Conservation (phyloP, 768 basidiomycete genomes). For the Aureoboletus auriporus region DNA sequence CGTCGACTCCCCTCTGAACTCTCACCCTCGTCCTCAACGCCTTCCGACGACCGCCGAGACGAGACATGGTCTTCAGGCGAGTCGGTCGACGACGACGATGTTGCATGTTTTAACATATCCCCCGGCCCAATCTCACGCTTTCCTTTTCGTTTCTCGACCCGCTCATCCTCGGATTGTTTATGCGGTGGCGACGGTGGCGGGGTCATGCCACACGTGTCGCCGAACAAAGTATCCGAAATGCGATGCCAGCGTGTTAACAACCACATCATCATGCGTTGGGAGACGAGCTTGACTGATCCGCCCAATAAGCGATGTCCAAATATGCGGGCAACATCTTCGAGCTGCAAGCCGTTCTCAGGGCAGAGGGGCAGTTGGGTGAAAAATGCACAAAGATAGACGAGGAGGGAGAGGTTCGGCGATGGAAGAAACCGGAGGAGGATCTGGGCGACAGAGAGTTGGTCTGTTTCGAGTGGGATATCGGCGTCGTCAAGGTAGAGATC, state of each 20-base stretch:
- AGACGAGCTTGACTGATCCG: slow-evolving; percentile 21
- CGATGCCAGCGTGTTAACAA: slow-evolving; percentile 25
- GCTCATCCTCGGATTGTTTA: not conserved
- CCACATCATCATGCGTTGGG: slow-evolving; percentile 33
- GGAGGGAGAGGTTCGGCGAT: slow-evolving; percentile 34
- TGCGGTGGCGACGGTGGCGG: slow-evolving; percentile 9
- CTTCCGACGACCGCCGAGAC: slow-evolving; percentile 8
- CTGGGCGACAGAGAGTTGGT: slow-evolving; percentile 39
- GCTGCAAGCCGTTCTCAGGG: slow-evolving; percentile 45
- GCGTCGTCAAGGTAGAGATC: slow-evolving; percentile 13
- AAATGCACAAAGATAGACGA: slow-evolving; percentile 44
- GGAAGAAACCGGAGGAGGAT: slow-evolving; percentile 50
- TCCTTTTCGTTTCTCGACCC: slow-evolving; percentile 15
- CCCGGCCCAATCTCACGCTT: slow-evolving; percentile 1
- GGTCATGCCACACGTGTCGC: slow-evolving; percentile 23
- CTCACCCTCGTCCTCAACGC: slow-evolving; percentile 9
- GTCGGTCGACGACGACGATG: slow-evolving; percentile 12
- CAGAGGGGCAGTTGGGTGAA: slow-evolving; percentile 50
- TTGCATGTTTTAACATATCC: not conserved
- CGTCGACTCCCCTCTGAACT: slow-evolving; percentile 11
- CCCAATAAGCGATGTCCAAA: slow-evolving; percentile 43
- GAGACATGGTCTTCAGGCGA: slow-evolving; percentile 10
- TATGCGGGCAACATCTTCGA: slow-evolving; percentile 43
- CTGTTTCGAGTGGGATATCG: slow-evolving; percentile 26
- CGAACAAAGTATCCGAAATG: slow-evolving; percentile 24